Base-by-base conservation (phyloP, 805 yeast genomes). In the Spathaspora arborariae region DNA sequence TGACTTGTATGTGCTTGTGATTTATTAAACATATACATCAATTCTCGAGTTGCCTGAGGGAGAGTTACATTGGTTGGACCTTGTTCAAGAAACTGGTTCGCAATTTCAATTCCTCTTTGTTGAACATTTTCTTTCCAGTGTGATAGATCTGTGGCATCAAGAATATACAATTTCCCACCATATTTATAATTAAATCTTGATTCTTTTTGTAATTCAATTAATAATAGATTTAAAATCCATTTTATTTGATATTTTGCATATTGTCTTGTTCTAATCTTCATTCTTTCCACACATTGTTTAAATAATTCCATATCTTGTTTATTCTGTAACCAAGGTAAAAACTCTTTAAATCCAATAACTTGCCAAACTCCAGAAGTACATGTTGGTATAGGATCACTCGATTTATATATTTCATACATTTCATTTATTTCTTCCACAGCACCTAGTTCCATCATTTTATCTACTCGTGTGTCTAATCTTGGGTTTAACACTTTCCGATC, bases 321-420 rank as follows among this genome's bases (percentile, higher is more conserved):
- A 39, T 37, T 51, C 45, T 61, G 60, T 20, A 81, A 55, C 85
- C 86, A 88, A 1, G 95, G 92, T 33, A 88, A 58, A 58, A 89
- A 89, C 58, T 89, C 96, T 60, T 88, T 88, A 65, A 88, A 94
- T 1, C 98, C 98, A 57, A 92, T 88, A 1, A 88, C 96, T 66
- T 94, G 98, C 90, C 90, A 90, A 0, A 92, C 77, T 2, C 98
- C 98, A 48, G 76, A 70, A 45, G 85, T 85, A 47, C 80, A 66
- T 48, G 75, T 82, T 8, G 85, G 81, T 19, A 56, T 60, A 0
- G 62, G 64, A 6, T 46, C 38, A 9, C 62, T 62, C 0, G 45
- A 41, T 4, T 67, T 53, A 41, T 76, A 84, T 21, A 67, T 68
- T 0, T 64, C 57, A 59, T 79, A 81, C 56, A 92, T 59, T 46